Evolutionary conservation across 1,139 yeast genomes (phyloP).

Genomic region (Meyerozyma smithsonii): DNA sequence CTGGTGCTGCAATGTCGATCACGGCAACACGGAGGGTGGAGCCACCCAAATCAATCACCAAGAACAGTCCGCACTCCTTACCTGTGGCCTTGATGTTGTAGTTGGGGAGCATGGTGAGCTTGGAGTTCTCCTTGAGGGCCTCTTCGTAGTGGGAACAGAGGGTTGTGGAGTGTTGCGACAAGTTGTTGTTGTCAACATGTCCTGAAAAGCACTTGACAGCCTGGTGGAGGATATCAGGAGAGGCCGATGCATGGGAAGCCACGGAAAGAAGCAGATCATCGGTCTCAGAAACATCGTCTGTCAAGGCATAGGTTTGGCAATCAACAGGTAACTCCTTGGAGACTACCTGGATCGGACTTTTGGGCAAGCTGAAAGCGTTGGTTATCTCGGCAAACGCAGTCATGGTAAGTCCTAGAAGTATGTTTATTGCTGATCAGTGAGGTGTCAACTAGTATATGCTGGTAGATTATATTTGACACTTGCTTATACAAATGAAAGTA

Average conservation of each 20-base stretch:
- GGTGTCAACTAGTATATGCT: background rate
- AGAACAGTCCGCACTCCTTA: conserved; percentile 36
- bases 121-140: conserved; percentile 24
- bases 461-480: background rate
- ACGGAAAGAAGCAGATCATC: conserved; percentile 2
- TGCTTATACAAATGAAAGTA: background rate
- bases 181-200: background rate
- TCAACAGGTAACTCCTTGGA: background rate
- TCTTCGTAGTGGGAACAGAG: conserved; percentile 18
- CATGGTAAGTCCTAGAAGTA: no score
- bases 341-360: background rate
- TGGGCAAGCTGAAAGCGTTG: background rate
- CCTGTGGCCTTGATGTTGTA: conserved; percentile 40
- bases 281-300: background rate
- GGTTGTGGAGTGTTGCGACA: background rate
- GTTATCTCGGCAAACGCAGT: background rate
- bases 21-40: conserved; percentile 47
- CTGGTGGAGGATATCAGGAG: background rate
- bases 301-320: background rate
- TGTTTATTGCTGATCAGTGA: background rate
- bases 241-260: background rate
- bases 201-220: background rate
- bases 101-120: conserved; percentile 46
- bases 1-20: conserved; percentile 27
- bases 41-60: conserved; percentile 54